A percentile compares a stretch with the other conserved stretches of the same genome.
These are phyloP conservation scores for Meyerozyma smithsonii DNA, from an alignment of 1,139 yeast species.

Conservation along the genomic window DNA sequence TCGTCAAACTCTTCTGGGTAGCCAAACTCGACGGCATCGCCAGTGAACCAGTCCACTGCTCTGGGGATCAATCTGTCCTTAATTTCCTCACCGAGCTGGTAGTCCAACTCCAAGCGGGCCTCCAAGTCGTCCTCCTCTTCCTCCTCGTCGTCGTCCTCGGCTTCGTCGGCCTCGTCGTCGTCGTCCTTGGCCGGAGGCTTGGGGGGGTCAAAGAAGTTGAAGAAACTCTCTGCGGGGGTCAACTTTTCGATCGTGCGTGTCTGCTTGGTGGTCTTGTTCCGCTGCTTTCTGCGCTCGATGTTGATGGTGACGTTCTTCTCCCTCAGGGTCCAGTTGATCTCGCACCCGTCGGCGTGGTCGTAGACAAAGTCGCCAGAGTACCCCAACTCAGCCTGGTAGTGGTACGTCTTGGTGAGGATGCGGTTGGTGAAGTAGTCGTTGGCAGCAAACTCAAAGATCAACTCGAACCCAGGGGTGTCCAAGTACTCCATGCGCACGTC, in stretches of 20 bases:
- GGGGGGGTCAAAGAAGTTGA: conserved; percentile 95
- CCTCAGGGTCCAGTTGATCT: conserved; percentile 77
- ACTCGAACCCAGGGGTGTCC: conserved; percentile 84
- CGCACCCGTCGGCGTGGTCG: conserved; percentile 93
- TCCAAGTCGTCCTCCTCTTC: conserved; percentile 76
- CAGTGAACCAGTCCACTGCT: conserved; percentile 97
- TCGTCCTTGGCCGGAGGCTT: conserved; percentile 54
- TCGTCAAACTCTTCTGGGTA: conserved; percentile 42
- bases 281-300: conserved; percentile 93
- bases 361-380: conserved; percentile 95
- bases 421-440: conserved; percentile 78
- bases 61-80: conserved; percentile 94
- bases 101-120: conserved; percentile 83
- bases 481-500: conserved; percentile 82
- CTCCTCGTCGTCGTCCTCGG: conserved; percentile 45
- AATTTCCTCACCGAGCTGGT: conserved; percentile 93
- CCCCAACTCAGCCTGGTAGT: conserved; percentile 90
- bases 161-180: conserved; percentile 34
- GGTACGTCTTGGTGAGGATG: conserved; percentile 76
- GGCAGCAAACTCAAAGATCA: conserved; percentile 72
- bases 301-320: conserved; percentile 80
- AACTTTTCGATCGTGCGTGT: conserved; percentile 94
- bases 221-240: conserved; percentile 89
- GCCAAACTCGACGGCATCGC: conserved; percentile 76
- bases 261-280: conserved; percentile 96